Percentiles rank a stretch among this genome's conserved stretches.
Conservation (phyloP, 2,329 filamentous ascomycete genomes). For the Botrytis deweyae region DNA sequence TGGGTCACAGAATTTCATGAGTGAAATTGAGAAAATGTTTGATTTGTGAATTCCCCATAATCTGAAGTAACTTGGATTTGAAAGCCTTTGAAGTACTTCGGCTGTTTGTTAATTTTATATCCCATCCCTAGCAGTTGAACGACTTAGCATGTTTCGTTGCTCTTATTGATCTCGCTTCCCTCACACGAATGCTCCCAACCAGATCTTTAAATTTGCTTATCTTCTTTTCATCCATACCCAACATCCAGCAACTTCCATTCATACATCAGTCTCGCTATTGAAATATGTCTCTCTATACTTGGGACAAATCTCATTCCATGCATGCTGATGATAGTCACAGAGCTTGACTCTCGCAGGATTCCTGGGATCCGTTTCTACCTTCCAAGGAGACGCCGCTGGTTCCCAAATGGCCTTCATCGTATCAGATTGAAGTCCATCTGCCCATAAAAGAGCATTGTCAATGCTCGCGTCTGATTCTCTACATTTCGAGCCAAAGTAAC, state of each 20-base stretch:
- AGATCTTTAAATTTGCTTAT: not conserved
- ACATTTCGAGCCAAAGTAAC: not conserved
- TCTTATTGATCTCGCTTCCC: not conserved
- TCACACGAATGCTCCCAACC: not conserved
- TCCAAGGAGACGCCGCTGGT: not conserved
- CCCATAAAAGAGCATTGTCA: not conserved
- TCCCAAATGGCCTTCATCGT: not conserved
- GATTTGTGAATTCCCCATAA: no score
- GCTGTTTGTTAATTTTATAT: not conserved
- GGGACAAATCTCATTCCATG: not conserved
- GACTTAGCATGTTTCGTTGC: no score
- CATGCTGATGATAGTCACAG: conserved; percentile 2
- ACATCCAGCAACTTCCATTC: not conserved
- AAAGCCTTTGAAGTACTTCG: not conserved
- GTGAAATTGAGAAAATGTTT: not conserved
- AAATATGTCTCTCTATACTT: not conserved
- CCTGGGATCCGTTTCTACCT: not conserved
- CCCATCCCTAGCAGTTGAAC: no score
- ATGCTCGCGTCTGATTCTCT: not conserved
- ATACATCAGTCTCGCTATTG: not conserved
- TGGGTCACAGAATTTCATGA: fast-evolving
- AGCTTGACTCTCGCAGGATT: not conserved
- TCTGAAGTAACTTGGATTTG: fast-evolving
- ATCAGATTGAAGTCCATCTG: not conserved
- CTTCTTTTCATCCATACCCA: no score